These are phyloP conservation scores for Ottelia alismoides DNA, from an alignment of 106 monocot species.

Conservation along the genomic window DNA sequence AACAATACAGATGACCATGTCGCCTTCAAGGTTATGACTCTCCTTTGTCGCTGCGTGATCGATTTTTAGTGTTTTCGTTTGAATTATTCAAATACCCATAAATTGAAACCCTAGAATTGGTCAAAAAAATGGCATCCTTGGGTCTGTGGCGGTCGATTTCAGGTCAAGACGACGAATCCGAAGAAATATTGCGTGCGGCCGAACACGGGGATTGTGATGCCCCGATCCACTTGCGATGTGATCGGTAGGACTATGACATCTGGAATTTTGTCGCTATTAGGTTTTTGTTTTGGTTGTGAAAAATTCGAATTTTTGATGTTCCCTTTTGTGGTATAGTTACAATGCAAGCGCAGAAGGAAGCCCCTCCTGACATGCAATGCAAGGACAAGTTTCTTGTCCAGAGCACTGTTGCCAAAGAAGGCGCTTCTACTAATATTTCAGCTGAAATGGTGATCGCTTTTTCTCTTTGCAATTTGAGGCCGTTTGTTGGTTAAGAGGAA, in stretches of 20 bases:
- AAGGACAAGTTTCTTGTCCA: constrained; percentile 92
- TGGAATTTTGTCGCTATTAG: not conserved
- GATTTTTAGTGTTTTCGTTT: not conserved
- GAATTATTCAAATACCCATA: not conserved
- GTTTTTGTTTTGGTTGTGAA: not conserved
- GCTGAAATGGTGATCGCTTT: constrained; percentile 44
- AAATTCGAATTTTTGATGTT: not conserved
- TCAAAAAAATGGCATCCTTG: constrained; percentile 1
- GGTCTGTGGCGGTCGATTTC: not conserved
- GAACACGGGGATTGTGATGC: constrained; percentile 45
- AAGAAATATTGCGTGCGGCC: constrained; percentile 82
- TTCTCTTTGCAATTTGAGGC: not conserved
- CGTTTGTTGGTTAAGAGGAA: not conserved
- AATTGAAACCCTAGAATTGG: not conserved
- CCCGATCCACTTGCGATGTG: constrained; percentile 54
- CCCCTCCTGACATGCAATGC: constrained; percentile 57
- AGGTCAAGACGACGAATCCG: constrained; percentile 84
- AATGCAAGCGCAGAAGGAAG: constrained; percentile 84
- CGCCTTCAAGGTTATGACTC: constrained; percentile 59
- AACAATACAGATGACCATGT: constrained; percentile 71
- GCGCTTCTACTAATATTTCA: constrained; percentile 32
- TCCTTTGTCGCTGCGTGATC: not conserved
- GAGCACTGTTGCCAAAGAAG: constrained; percentile 25
- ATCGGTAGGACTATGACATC: constrained; percentile 25
- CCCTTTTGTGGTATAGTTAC: constrained; percentile 40